These are phyloP conservation scores for Purpureocillium lavendulum DNA, from an alignment of 2,329 filamentous ascomycete species.

Conservation along the genomic window DNA sequence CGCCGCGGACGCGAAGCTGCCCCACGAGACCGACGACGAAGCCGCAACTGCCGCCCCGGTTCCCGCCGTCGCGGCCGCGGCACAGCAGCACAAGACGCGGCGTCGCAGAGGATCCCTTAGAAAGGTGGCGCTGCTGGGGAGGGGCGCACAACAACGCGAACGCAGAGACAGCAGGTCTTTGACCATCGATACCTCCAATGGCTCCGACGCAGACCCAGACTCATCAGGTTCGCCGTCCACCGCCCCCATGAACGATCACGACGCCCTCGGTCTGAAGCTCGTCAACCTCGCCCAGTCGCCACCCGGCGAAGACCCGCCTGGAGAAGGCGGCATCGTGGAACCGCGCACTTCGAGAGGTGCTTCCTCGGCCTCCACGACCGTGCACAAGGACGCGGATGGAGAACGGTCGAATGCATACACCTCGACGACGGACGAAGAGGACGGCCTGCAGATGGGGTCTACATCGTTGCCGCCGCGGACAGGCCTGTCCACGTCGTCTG, in stretches of 20 bases:
- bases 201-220: constrained; percentile 12
- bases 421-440: constrained; percentile 74
- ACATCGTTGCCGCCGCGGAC: constrained; percentile 34
- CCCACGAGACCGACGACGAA: constrained; percentile 24
- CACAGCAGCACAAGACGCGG: constrained; percentile 44
- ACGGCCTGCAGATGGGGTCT: constrained; percentile 56
- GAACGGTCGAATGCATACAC: constrained; percentile 34
- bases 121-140: constrained; percentile 77
- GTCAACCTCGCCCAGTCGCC: constrained; percentile 36
- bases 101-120: constrained; percentile 77
- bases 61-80: constrained; percentile 19
- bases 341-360: constrained; percentile 1
- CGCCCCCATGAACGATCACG: constrained; percentile 15
- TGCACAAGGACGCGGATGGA: constrained; percentile 11
- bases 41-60: constrained; percentile 7
- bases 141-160: constrained; percentile 56
- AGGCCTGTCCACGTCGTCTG: constrained; percentile 40
- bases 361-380: constrained; percentile 1
- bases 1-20: constrained; percentile 20
- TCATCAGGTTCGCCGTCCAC: constrained; percentile 11
- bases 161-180: constrained; percentile 42
- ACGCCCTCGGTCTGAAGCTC: constrained; percentile 37
- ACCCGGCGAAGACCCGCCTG: constrained; percentile 36
- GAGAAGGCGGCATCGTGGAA: constrained; percentile 11
- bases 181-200: constrained; percentile 30